Evolutionary conservation across 495 filamentous ascomycete species (phyloP).

Genomic region (Penicillium waksmanii): DNA sequence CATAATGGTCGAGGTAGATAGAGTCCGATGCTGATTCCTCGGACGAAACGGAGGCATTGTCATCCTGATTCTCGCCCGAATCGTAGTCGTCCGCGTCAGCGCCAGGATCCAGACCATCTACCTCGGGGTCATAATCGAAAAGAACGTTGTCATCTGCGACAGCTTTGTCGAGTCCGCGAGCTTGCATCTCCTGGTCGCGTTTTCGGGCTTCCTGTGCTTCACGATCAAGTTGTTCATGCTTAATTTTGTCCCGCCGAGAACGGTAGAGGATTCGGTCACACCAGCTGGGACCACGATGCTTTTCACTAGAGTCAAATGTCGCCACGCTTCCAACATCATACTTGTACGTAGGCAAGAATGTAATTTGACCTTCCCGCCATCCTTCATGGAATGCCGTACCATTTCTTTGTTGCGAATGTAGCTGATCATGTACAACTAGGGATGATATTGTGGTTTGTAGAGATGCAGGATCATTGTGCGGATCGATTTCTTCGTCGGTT

Average conservation of each 20-base stretch:
- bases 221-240: constrained; percentile 67
- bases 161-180: constrained; percentile 72
- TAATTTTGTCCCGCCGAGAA: constrained; percentile 68
- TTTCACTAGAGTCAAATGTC: constrained; percentile 92
- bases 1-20: constrained; percentile 75
- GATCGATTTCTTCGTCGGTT: constrained; percentile 44
- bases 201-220: constrained; percentile 70
- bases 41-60: constrained; percentile 22
- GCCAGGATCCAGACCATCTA: constrained; percentile 54
- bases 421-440: constrained; percentile 87
- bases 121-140: constrained; percentile 87
- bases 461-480: constrained; percentile 60
- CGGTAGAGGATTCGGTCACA: constrained; percentile 95
- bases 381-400: constrained; percentile 85
- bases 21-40: constrained; percentile 37
- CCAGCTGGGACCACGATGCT: constrained; percentile 90
- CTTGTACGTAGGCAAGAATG: constrained; percentile 92
- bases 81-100: constrained; percentile 60
- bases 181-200: constrained; percentile 83
- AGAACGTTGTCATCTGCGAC: constrained; percentile 81
- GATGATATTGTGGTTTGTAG: constrained; percentile 85
- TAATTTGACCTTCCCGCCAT: constrained; percentile 87
- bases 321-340: constrained; percentile 96
- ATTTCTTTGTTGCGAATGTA: constrained; percentile 70
- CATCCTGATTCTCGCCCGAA: constrained; percentile 35